Conservation (phyloP, 371 early-diverging fungal species). For the Sporodiniella umbellata region DNA sequence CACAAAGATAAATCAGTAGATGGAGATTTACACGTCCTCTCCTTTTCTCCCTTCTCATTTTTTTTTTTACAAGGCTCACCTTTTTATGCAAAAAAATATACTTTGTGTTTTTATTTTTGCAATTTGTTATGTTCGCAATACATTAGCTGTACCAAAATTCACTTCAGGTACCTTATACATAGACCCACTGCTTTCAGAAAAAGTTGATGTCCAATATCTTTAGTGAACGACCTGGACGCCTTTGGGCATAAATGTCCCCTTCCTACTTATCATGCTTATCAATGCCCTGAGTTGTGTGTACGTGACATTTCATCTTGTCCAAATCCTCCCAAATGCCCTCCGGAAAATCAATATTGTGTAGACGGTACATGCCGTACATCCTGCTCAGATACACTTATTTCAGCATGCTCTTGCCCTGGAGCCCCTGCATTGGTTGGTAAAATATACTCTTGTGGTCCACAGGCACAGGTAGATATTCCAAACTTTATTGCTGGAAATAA, state of each 20-base stretch:
- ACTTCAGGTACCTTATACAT: neutral
- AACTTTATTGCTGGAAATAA: slow-evolving; percentile 44
- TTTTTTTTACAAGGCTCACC: neutral
- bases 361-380: slow-evolving; percentile 48
- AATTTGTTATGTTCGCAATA: neutral
- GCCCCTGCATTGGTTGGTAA: slow-evolving; percentile 24
- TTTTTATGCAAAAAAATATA: neutral
- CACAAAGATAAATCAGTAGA: too few relatives aligned
- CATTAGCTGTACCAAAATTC: neutral
- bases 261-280: slow-evolving; percentile 31
- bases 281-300: slow-evolving; percentile 53
- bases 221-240: slow-evolving; percentile 47
- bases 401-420: slow-evolving; percentile 42
- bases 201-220: too few relatives aligned
- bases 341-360: slow-evolving; percentile 42
- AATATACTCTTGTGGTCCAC: slow-evolving; percentile 25
- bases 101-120: neutral
- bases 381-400: slow-evolving; percentile 27
- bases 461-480: slow-evolving; percentile 28
- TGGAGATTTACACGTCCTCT: neutral
- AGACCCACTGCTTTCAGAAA: too few relatives aligned
- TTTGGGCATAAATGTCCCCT: slow-evolving; percentile 45
- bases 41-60: neutral
- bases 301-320: slow-evolving; percentile 44
- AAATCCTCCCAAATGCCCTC: slow-evolving; percentile 29